Percentiles rank a stretch among this genome's conserved stretches.
phyloP scores from a whole-genome alignment of 805 yeast genomes.

The Barnettozyma californica region DNA sequence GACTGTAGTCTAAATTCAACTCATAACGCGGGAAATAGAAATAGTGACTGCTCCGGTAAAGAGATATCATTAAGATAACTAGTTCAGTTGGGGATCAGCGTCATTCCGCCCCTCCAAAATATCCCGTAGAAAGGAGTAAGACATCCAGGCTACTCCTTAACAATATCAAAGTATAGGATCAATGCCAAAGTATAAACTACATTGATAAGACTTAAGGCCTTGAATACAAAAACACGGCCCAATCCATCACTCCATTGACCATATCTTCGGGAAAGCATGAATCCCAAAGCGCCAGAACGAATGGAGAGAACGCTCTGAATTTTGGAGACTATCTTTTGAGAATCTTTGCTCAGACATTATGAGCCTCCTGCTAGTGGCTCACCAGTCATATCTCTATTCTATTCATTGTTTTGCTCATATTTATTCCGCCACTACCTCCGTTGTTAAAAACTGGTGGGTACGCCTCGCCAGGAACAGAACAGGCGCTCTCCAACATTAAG shows the following conservation, averaged over 20 bases:
- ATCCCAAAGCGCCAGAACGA: constrained; percentile 19
- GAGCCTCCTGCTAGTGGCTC: too few species aligned
- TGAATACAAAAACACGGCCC: constrained; percentile 22
- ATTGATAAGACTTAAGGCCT: constrained; percentile 15
- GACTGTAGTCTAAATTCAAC: too few species aligned
- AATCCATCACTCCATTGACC: constrained; percentile 22
- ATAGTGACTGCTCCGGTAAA: too few species aligned
- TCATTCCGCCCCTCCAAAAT: constrained; percentile 22
- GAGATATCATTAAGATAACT: constrained; percentile 21
- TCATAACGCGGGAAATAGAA: too few species aligned
- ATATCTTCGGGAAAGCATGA: constrained; percentile 18
- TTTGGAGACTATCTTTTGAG: constrained; percentile 15
- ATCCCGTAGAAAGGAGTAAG: constrained; percentile 10
- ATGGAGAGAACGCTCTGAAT: constrained; percentile 16
- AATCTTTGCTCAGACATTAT: constrained; percentile 6
- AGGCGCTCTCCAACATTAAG: too few species aligned
- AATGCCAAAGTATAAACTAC: constrained; percentile 9
- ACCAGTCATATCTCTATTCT: too few species aligned
- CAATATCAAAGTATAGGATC: constrained; percentile 13
- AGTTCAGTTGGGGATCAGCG: constrained; percentile 22
- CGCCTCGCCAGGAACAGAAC: too few species aligned
- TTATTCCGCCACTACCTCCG: too few species aligned
- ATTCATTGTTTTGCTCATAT: too few species aligned
- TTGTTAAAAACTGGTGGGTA: too few species aligned
- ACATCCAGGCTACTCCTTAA: constrained; percentile 8